Evolutionary conservation across 1,284 basidiomycete species (phyloP).

Genomic region (Marasmius fiardii): DNA sequence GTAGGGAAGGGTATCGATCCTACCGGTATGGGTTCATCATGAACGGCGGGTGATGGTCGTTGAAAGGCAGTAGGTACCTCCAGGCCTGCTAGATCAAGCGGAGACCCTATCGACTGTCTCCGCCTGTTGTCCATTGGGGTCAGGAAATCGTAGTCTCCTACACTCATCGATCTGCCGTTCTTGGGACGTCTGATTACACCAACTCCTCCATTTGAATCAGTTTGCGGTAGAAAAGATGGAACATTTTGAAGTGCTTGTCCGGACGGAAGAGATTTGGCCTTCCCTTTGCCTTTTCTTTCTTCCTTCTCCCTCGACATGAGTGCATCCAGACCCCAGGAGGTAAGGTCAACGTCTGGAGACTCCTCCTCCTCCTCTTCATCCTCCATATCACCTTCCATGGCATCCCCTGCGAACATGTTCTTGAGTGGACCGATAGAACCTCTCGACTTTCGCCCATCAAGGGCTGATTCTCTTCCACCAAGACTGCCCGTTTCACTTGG

Average conservation of each 20-base stretch:
- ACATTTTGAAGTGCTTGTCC: slow-evolving; percentile 37
- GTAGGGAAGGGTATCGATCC: slow-evolving; percentile 65
- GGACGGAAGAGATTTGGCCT: slow-evolving; percentile 50
- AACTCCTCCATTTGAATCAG: slow-evolving; percentile 28
- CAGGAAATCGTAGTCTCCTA: slow-evolving; percentile 55
- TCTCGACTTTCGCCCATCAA: slow-evolving; percentile 41
- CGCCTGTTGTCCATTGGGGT: slow-evolving; percentile 26
- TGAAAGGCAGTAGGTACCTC: slow-evolving; percentile 37
- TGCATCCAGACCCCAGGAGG: slow-evolving; percentile 79
- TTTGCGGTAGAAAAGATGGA: slow-evolving; percentile 29
- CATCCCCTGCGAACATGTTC: slow-evolving; percentile 69
- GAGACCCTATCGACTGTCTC: slow-evolving; percentile 53
- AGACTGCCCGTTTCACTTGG: slow-evolving; percentile 54
- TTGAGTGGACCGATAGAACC: slow-evolving; percentile 54
- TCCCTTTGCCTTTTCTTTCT: slow-evolving; percentile 43
- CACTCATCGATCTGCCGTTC: slow-evolving; percentile 57
- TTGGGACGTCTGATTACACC: slow-evolving; percentile 29
- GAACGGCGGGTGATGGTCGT: slow-evolving; percentile 41
- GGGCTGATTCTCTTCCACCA: slow-evolving; percentile 43
- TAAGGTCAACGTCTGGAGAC: slow-evolving; percentile 70
- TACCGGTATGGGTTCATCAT: slow-evolving; percentile 39
- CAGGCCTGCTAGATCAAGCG: slow-evolving; percentile 49
- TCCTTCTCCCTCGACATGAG: slow-evolving; percentile 67
- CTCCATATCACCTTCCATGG: slow-evolving; percentile 51
- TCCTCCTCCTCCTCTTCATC: slow-evolving; percentile 44